A percentile compares a stretch with the other conserved stretches of the same genome.
phyloP scores from a whole-genome alignment of 768 basidiomycete species.

The Ramaria sp. region DNA sequence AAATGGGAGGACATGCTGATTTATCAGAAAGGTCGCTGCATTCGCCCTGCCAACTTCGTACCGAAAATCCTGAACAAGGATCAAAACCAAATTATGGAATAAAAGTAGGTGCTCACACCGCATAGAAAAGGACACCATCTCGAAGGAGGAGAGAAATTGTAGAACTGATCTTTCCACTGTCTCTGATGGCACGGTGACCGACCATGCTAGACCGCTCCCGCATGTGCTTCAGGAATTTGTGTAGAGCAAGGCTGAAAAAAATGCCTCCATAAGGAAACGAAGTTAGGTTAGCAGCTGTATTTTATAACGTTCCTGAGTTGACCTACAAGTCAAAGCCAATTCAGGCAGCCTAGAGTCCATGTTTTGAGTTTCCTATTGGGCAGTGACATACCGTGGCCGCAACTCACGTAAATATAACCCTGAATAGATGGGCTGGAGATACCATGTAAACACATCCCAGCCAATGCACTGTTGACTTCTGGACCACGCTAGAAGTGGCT shows the following conservation, averaged over 20 bases:
- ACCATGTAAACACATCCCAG: background rate
- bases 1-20: background rate
- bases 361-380: background rate
- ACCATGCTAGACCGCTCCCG: background rate
- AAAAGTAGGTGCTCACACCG: background rate
- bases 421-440: background rate
- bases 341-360: background rate
- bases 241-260: background rate
- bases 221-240: background rate
- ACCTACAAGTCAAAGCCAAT: background rate
- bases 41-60: background rate
- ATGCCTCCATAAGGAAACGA: background rate
- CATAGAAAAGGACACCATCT: background rate
- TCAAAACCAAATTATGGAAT: background rate
- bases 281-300: background rate
- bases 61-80: background rate
- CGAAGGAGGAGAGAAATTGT: background rate
- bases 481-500: background rate
- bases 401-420: background rate
- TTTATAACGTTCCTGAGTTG: background rate
- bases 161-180: background rate
- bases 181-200: background rate
- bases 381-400: background rate
- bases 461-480: background rate
- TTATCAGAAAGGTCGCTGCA: background rate